Conservation (phyloP, 306 rosid species). For the peach (Prunus persica) region DNA sequence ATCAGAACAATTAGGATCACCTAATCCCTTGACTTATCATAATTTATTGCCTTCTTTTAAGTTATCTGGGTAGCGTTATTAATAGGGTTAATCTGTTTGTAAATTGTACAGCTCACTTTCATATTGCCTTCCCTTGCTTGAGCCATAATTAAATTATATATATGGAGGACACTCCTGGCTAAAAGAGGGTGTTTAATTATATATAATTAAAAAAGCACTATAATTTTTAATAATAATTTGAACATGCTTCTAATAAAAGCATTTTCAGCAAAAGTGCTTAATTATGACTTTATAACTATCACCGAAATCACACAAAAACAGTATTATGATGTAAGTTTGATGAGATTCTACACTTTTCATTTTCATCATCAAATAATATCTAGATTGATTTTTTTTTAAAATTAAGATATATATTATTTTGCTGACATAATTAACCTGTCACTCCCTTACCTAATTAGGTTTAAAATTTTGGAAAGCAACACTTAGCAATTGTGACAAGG, state of each 20-base stretch:
- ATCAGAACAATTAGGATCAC: conserved; percentile 20
- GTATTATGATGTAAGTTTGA: no score
- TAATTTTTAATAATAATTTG: background rate
- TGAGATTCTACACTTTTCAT: no score
- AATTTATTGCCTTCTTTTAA: background rate
- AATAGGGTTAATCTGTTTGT: background rate
- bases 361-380: no score
- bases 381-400: background rate
- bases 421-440: background rate
- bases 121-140: background rate
- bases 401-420: background rate
- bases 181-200: no score
- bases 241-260: no score
- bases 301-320: no score
- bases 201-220: no score
- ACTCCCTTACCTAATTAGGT: background rate
- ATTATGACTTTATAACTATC: no score
- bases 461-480: background rate
- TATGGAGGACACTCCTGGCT: background rate
- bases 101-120: conserved; percentile 16
- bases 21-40: conserved; percentile 43
- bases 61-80: background rate
- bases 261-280: no score
- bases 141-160: background rate
- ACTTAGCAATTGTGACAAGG: background rate